Base-by-base conservation (phyloP, 441 rosid genomes). In the Gossypium gossypioides region DNA sequence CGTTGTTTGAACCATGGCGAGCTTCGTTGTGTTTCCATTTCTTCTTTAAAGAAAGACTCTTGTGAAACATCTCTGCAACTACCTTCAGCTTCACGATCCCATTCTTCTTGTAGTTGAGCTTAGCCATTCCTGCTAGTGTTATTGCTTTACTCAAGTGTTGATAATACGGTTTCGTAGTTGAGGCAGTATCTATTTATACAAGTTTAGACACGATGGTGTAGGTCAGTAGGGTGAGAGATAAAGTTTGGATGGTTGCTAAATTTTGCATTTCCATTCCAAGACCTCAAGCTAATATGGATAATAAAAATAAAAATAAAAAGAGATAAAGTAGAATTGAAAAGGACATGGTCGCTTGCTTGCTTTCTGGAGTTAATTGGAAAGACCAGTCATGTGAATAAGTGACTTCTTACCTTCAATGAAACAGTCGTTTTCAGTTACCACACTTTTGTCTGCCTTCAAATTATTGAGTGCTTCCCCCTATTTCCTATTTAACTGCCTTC, bases 61-160 rank as follows among this genome's bases (percentile, higher is more conserved):
- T 79, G 19, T 86, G 87, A 6, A 88, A 78, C 81, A 51, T 85
- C 76, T 84, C 87, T 4, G 80, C 84, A 6, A 77, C 87, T 27
- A 75, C 75, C 79, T 79, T 89, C 29, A 87, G 81, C 81, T 85
- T 84, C 54, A 76, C 71, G 19, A 84, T 84, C 58, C 85, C 86
- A 60, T 75, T 83, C 82, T 76, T 84, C 80, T 75, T 85, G 69
- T 76, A 79, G 66, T 24, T 72, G 66, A 76, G 80, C 78, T 79
- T 83, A 16, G 78, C 78, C 93, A 87, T 86, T 10, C 27, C n/a
- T 8, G 3, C 18, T 13, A 24, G 5, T 54, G 21, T 18, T 5
- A 29, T 29, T 29, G 34, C 34, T 29, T 29, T 29, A 29, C 34
- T 4, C 16, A n/a, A 15, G 16, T 50, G 16, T 51, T 5, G 56